A percentile compares a stretch with the other conserved stretches of the same genome.
Evolutionary conservation across 768 basidiomycete species (phyloP).

Genomic region (Pleurotus djamor): DNA sequence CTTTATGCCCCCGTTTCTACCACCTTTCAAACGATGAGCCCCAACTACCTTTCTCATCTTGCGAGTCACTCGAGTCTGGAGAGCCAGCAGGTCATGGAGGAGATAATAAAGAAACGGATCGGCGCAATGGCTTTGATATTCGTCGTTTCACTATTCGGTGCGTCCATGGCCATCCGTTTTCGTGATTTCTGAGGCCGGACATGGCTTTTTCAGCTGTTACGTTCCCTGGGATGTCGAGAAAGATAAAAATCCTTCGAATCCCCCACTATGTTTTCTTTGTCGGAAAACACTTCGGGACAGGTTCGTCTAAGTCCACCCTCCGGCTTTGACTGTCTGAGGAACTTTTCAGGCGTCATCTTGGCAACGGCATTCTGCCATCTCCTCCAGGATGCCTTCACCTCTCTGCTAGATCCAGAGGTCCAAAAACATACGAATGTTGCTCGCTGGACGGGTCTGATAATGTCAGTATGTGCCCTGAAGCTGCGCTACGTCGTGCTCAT

Average conservation of each 20-base stretch:
- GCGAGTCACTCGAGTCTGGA: not conserved
- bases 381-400: slow-evolving; percentile 72
- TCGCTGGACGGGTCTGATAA: slow-evolving; percentile 66
- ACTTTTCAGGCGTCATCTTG: slow-evolving; percentile 64
- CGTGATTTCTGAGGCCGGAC: not conserved
- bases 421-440: slow-evolving; percentile 44
- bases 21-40: no score
- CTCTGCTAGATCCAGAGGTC: slow-evolving; percentile 46
- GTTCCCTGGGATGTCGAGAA: slow-evolving; percentile 66
- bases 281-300: slow-evolving; percentile 87
- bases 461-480: slow-evolving; percentile 45
- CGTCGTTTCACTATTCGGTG: slow-evolving; percentile 63
- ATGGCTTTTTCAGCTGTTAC: slow-evolving; percentile 50
- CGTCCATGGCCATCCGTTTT: slow-evolving; percentile 13
- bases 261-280: slow-evolving; percentile 74
- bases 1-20: no score
- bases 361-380: slow-evolving; percentile 84
- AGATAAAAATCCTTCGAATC: slow-evolving; percentile 50
- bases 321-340: not conserved
- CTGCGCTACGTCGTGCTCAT: not conserved
- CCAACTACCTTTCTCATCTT: no score
- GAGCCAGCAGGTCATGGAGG: not conserved
- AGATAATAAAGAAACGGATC: slow-evolving; percentile 1
- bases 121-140: slow-evolving; percentile 53
- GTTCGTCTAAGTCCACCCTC: slow-evolving; percentile 23